Base-by-base conservation (phyloP, 305 asterid genomes). In the Euphrasia arctica region DNA sequence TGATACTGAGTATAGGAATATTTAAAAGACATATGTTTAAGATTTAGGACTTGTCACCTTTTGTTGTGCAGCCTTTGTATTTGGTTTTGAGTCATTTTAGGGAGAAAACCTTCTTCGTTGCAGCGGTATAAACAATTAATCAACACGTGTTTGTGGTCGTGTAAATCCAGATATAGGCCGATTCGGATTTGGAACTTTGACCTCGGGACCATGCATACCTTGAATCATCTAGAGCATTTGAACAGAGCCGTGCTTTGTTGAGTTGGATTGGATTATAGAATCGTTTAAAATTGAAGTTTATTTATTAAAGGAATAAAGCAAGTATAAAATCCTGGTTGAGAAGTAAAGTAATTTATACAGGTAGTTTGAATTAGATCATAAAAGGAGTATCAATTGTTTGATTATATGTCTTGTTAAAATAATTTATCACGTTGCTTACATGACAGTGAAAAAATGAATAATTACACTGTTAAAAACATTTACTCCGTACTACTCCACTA, bases 1-100 rank as follows among this genome's bases (percentile, higher is more conserved):
- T 79, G 91, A 85, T 85, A 86, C 95, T 85, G 55, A 71, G 11
- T 68, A 71, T 55, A 49, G 62, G 39, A 54, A 48, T 69, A 36
- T 58, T 10, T 56, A 13, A 58, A 78, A 69, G 60, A 60, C 77
- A 74, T 69, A 78, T 25, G 27, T 25, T 68, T 70, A 63, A 60
- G 74, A 71, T 69, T 67, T 58, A 67, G 65, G 79, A 74, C 62
- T 69, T 79, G 78, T 68, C 90, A 78, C 69, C 76, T 76, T 85
- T 81, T 73, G 18, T 74, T 66, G 80, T 73, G 69, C 78, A 78
- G 76, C 82, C 69, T 52, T 52, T 52, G 13, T 52, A 10, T 22
- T 77, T 81, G 72, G 32, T 72, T 70, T 70, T 64, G 43, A 58
- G 68, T 78, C 80, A 64, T 57, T 67, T 63, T 76, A 69, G 62